Conservation (phyloP, 305 asterid genomes). For the Fraxinus dipetala region DNA sequence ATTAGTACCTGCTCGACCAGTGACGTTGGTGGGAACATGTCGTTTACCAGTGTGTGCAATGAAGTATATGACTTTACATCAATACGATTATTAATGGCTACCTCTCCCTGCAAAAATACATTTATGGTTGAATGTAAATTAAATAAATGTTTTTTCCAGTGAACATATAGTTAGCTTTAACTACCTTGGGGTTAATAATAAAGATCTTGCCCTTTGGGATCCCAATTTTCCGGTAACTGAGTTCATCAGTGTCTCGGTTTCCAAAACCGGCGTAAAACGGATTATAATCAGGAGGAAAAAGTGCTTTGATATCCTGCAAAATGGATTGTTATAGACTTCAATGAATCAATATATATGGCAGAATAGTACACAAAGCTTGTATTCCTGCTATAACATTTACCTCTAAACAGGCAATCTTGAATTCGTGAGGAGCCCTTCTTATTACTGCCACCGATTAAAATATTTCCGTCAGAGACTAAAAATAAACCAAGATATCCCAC, state of each 20-base stretch:
- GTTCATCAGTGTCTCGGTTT: conserved; percentile 94
- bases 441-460: conserved; percentile 57
- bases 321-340: not conserved
- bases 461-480: conserved; percentile 25
- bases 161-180: not conserved
- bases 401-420: conserved; percentile 99
- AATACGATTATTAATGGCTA: conserved; percentile 81
- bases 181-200: conserved; percentile 94
- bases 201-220: conserved; percentile 97
- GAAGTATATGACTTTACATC: conserved; percentile 95
- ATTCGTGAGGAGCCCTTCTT: conserved; percentile 98
- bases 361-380: not conserved
- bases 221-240: conserved; percentile 94
- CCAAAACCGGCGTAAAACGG: conserved; percentile 99
- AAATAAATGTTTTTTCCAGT: not conserved
- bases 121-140: not conserved
- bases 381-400: conserved; percentile 31
- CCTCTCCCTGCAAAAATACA: conserved; percentile 74
- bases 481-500: not conserved
- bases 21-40: conserved; percentile 96
- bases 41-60: conserved; percentile 82
- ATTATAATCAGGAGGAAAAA: conserved; percentile 87
- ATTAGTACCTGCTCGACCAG: conserved; percentile 84
- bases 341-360: not conserved
- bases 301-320: conserved; percentile 90